Conservation (phyloP, 140 eudicot species). For the Ambrosia hybrid region DNA sequence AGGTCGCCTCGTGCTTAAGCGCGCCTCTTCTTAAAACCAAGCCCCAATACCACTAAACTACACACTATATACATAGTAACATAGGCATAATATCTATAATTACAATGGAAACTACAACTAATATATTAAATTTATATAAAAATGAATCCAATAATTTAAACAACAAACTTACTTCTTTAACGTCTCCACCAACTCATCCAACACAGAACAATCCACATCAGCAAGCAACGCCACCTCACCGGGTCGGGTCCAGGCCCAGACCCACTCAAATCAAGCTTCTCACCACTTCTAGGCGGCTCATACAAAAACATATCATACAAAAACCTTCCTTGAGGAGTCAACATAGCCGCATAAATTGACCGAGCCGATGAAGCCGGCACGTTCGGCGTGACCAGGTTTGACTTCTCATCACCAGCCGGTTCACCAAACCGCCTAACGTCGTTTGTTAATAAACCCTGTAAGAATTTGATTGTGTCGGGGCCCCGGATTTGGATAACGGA, state of each 20-base stretch:
- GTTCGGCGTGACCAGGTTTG: slow-evolving; percentile 59
- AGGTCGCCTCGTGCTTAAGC: too few species aligned
- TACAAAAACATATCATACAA: slow-evolving; percentile 77
- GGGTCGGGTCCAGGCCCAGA: slow-evolving; percentile 56
- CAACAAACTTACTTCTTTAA: slow-evolving; percentile 52
- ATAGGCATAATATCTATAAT: too few species aligned
- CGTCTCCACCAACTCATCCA: slow-evolving; percentile 70
- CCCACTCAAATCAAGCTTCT: slow-evolving; percentile 67
- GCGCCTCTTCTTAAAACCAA: too few species aligned
- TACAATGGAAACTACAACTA: too few species aligned
- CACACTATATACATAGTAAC: too few species aligned
- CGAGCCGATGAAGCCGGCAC: slow-evolving; percentile 54
- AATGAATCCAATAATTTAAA: background rate
- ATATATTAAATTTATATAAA: too few species aligned
- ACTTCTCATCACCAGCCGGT: slow-evolving; percentile 34
- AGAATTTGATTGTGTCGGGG: slow-evolving; percentile 78
- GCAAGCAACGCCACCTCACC: slow-evolving; percentile 64
- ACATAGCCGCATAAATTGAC: slow-evolving; percentile 68
- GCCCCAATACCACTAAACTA: too few species aligned
- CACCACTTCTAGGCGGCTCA: slow-evolving; percentile 48
- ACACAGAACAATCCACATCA: slow-evolving; percentile 71
- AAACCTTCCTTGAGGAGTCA: slow-evolving; percentile 88
- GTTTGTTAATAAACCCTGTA: slow-evolving; percentile 79
- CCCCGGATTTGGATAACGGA: slow-evolving; percentile 84
- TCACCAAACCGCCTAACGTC: slow-evolving; percentile 57